These are phyloP conservation scores for Kodamaea sp. DNA, from an alignment of 1,139 yeast genomes.

Conservation along the genomic window DNA sequence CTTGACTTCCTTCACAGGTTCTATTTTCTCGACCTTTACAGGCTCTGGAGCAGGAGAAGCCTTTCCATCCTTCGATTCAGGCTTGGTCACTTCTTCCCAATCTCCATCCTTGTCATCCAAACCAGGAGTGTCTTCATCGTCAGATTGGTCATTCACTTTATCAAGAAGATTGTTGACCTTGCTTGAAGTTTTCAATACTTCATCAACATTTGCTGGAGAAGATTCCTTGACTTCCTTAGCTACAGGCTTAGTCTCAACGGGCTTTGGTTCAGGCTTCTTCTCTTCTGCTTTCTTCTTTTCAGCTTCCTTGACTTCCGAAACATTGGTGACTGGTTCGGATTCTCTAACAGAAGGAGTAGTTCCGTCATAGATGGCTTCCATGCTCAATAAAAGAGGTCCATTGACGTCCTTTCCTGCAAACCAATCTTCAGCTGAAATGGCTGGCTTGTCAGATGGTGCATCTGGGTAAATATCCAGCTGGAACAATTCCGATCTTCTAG, in stretches of 20 bases:
- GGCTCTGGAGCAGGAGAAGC: conserved; percentile 10
- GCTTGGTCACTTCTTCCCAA: conserved; percentile 37
- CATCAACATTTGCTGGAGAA: conserved; percentile 33
- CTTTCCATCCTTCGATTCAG: conserved; percentile 13
- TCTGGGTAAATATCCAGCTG: conserved; percentile 93
- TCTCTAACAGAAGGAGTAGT: conserved; percentile 47
- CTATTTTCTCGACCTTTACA: no score
- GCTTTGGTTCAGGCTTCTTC: conserved; percentile 11
- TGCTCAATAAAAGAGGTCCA: conserved; percentile 78
- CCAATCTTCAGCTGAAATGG: conserved; percentile 79
- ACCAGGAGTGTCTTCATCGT: conserved; percentile 35
- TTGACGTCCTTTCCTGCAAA: conserved; percentile 71
- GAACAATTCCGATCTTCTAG: conserved; percentile 90
- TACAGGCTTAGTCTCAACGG: conserved; percentile 6
- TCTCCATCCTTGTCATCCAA: conserved; percentile 36
- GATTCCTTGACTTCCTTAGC: conserved; percentile 12
- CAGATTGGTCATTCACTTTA: conserved; percentile 43
- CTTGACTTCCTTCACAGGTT: conserved; percentile 11
- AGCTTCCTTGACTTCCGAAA: conserved; percentile 29
- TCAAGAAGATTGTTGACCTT: conserved; percentile 39
- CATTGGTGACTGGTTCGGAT: conserved; percentile 33
- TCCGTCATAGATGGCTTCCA: conserved; percentile 81
- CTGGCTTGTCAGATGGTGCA: conserved; percentile 79
- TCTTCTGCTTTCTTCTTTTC: conserved; percentile 21
- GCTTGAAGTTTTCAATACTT: conserved; percentile 40